These are phyloP conservation scores for Lepidium africanum DNA, from an alignment of 345 rosid genomes.

Conservation along the genomic window DNA sequence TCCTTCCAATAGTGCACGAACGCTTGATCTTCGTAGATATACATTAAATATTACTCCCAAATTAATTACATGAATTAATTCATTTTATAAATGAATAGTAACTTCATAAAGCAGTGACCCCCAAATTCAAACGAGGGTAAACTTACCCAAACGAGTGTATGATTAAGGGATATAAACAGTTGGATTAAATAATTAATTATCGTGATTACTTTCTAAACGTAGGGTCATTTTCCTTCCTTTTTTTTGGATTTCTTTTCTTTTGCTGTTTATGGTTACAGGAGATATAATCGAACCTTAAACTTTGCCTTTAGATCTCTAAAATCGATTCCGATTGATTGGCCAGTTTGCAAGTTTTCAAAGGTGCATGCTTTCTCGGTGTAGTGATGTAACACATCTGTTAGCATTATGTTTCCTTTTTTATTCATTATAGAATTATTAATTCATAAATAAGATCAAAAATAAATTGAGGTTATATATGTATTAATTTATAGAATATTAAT, in stretches of 20 bases:
- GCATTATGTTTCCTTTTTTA: no score
- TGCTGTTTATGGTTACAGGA: neutral
- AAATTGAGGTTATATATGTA: no score
- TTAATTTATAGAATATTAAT: no score
- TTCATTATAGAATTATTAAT: no score
- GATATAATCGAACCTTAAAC: slow-evolving; percentile 4
- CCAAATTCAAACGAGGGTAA: neutral
- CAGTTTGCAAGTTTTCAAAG: neutral
- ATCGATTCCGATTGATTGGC: neutral
- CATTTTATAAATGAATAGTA: neutral
- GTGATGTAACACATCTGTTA: no score
- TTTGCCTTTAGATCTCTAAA: neutral
- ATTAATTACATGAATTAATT: neutral
- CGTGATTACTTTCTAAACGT: neutral
- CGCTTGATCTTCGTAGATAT: no score
- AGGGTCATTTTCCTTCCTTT: neutral
- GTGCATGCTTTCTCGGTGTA: neutral
- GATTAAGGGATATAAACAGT: neutral
- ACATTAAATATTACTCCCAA: neutral
- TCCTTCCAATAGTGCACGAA: no score
- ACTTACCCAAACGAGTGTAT: neutral
- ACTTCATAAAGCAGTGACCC: neutral
- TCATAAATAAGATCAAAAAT: no score
- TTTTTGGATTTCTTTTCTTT: neutral
- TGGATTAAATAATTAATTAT: neutral